These are phyloP conservation scores for Asterella californica DNA, from an alignment of 225 moss, liverwort and hornwort genomes.

Conservation along the genomic window DNA sequence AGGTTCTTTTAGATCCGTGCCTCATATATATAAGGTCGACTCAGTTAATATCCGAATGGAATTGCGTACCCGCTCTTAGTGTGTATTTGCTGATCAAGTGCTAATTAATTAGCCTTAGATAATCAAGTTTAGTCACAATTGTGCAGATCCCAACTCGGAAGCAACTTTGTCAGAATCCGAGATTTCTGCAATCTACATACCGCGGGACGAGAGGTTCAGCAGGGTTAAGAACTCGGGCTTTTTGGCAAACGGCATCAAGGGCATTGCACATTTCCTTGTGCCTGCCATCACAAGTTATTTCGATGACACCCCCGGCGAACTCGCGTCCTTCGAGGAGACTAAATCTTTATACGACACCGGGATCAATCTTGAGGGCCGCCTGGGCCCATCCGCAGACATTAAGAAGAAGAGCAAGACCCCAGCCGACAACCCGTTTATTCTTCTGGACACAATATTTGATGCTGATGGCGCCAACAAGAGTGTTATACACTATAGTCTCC, in stretches of 20 bases:
- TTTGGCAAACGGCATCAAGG: constrained; percentile 16
- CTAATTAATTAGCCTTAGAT: too few species aligned
- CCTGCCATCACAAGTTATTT: constrained; percentile 14
- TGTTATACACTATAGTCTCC: neutral
- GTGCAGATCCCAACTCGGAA: constrained; percentile 2
- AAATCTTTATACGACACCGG: constrained; percentile 3
- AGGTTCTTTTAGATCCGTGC: neutral
- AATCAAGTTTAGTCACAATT: too few species aligned
- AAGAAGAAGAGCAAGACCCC: neutral
- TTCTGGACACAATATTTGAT: constrained; percentile 13
- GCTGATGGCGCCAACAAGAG: constrained; percentile 4
- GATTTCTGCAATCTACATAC: neutral
- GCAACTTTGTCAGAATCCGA: neutral
- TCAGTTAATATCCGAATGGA: too few species aligned
- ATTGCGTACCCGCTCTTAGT: too few species aligned
- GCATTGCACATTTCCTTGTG: constrained; percentile 5
- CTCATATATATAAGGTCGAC: neutral
- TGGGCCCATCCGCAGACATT: neutral
- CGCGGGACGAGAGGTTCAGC: constrained; percentile 22
- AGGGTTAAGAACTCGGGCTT: constrained; percentile 9
- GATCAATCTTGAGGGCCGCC: neutral
- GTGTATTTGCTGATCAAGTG: too few species aligned
- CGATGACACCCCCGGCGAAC: constrained; percentile 9
- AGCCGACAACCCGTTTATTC: neutral
- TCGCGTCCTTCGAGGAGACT: constrained; percentile 1